These are phyloP conservation scores for Physocladia obscura DNA, from an alignment of 192 early-diverging fungal species.

Conservation along the genomic window DNA sequence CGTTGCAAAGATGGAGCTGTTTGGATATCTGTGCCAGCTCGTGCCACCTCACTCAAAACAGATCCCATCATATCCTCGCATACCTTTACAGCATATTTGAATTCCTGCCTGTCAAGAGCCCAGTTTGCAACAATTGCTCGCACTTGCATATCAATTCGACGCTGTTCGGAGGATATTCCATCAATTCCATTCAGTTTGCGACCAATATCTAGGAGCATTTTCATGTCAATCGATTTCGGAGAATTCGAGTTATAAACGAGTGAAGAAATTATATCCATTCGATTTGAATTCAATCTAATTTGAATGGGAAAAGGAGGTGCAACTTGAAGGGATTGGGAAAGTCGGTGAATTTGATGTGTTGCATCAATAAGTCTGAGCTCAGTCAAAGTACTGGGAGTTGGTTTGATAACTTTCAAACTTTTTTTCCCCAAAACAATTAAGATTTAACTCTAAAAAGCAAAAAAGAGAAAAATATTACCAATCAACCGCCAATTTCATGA, in stretches of 20 bases:
- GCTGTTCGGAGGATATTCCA: conserved; percentile 26
- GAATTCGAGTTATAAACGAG: conserved; percentile 8
- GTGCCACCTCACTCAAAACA: conserved; percentile 30
- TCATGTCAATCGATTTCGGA: conserved; percentile 30
- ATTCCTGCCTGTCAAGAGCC: conserved; percentile 58
- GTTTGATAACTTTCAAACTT: conserved; percentile 64
- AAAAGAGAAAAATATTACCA: conserved; percentile 47
- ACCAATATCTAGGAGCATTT: conserved; percentile 57
- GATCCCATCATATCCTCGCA: conserved; percentile 63
- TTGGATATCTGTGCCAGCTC: not conserved
- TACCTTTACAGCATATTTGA: conserved; percentile 50
- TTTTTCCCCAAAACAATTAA: not conserved
- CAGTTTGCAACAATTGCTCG: conserved; percentile 63
- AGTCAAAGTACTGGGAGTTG: conserved; percentile 49
- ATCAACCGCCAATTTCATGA: conserved; percentile 70
- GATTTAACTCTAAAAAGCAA: not conserved
- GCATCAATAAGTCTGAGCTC: conserved; percentile 74
- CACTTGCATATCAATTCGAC: conserved; percentile 51
- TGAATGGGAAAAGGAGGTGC: conserved; percentile 68
- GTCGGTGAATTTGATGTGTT: conserved; percentile 57
- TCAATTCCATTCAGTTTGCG: conserved; percentile 46
- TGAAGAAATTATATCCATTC: conserved; percentile 59
- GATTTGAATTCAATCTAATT: conserved; percentile 61
- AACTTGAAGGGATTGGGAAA: conserved; percentile 46
- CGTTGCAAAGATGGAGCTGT: conserved; percentile 13